phyloP scores from a whole-genome alignment of 371 early-diverging fungal species.

The Apophysomyces sp. region DNA sequence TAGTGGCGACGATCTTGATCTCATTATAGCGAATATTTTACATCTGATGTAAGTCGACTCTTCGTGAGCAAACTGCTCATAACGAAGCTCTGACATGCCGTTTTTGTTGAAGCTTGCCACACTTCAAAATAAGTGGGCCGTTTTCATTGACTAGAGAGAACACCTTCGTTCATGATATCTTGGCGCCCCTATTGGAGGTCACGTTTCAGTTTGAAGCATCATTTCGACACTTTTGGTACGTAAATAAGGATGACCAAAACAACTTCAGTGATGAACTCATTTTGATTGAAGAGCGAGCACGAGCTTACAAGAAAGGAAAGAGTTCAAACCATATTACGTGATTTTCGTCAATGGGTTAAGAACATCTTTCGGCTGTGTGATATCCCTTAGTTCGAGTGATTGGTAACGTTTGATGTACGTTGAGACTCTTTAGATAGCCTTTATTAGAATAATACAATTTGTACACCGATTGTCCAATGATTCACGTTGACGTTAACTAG shows the following conservation, averaged over 20 bases:
- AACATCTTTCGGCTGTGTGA: no score
- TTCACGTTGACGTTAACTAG: no score
- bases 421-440: no score
- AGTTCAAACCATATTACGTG: background rate
- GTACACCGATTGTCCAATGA: no score
- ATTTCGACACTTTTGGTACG: background rate
- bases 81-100: background rate
- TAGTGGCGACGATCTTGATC: background rate
- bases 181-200: background rate
- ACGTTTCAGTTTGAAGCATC: background rate
- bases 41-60: background rate
- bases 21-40: background rate
- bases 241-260: background rate
- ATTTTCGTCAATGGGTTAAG: background rate
- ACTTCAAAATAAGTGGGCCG: background rate
- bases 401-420: no score
- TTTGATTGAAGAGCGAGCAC: background rate
- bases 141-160: background rate
- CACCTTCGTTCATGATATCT: background rate
- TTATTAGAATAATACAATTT: no score
- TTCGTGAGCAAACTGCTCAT: background rate
- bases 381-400: no score
- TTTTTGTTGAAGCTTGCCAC: background rate
- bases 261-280: background rate
- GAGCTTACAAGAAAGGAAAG: background rate